phyloP scores from a whole-genome alignment of 2,329 filamentous ascomycete genomes.

The Penicillium concentricum region DNA sequence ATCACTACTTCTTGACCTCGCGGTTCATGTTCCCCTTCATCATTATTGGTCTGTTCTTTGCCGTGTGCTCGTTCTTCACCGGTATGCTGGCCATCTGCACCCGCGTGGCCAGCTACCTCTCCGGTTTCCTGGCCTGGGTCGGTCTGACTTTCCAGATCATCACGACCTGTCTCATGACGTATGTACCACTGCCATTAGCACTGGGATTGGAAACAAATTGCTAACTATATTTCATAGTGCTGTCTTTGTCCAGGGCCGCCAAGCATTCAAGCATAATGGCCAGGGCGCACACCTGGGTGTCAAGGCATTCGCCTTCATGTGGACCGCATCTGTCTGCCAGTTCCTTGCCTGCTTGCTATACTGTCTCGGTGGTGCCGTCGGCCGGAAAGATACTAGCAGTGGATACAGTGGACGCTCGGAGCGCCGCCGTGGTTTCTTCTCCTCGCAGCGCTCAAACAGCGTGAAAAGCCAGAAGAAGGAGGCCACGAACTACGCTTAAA shows the following conservation, averaged over 20 bases:
- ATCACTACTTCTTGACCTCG: constrained; percentile 79
- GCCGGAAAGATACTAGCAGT: constrained; percentile 23
- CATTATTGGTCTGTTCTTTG: constrained; percentile 80
- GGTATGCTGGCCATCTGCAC: constrained; percentile 52
- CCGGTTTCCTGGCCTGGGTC: constrained; percentile 52
- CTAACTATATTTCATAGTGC: constrained; percentile 45
- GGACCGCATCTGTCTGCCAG: constrained; percentile 56
- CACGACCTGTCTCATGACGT: constrained; percentile 62
- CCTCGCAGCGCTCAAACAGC: constrained; percentile 29
- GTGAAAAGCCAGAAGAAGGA: constrained; percentile 31
- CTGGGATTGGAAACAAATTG: neutral
- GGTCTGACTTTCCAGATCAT: constrained; percentile 60
- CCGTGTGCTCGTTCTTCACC: constrained; percentile 45
- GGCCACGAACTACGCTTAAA: constrained; percentile 21
- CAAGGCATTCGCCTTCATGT: constrained; percentile 63
- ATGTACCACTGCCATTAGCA: constrained; percentile 36
- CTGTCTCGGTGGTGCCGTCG: constrained; percentile 49
- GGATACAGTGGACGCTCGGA: constrained; percentile 40
- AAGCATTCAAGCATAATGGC: constrained; percentile 53
- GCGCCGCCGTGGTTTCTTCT: constrained; percentile 41
- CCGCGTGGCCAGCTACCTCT: constrained; percentile 52
- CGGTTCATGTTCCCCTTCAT: constrained; percentile 92
- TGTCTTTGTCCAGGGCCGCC: constrained; percentile 58
- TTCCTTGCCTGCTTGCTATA: constrained; percentile 58
- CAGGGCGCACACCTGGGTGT: constrained; percentile 53